phyloP scores from a whole-genome alignment of 257 asterid genomes.

The Lavandula angustifolia region DNA sequence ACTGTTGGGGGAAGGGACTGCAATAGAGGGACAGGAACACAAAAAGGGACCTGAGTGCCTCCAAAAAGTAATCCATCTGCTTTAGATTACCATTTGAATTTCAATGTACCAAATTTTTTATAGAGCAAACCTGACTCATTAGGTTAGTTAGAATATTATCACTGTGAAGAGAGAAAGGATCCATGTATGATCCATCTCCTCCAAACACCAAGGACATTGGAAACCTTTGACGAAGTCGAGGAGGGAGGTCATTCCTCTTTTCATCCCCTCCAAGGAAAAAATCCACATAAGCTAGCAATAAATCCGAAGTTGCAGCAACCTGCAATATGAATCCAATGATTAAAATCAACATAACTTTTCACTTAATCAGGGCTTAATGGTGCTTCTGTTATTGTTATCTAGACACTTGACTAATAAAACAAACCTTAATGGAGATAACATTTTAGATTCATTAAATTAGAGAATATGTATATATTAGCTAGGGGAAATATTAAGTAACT shows the following conservation, averaged over 20 bases:
- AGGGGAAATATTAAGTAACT: background rate
- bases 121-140: conserved; percentile 75
- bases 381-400: conserved; percentile 4
- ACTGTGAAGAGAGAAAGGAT: conserved; percentile 78
- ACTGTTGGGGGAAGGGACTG: conserved; percentile 88
- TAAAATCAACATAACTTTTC: conserved; percentile 22
- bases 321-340: conserved; percentile 32
- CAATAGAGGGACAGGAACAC: conserved; percentile 32
- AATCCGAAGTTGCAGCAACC: conserved; percentile 91
- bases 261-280: conserved; percentile 97
- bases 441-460: background rate
- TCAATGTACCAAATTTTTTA: conserved; percentile 19
- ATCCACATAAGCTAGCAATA: conserved; percentile 83
- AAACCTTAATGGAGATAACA: background rate
- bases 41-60: conserved; percentile 23
- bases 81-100: conserved; percentile 18
- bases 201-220: conserved; percentile 80
- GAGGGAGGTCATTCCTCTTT: conserved; percentile 83
- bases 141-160: conserved; percentile 74
- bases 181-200: conserved; percentile 94
- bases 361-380: conserved; percentile 11
- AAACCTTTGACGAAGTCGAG: conserved; percentile 74
- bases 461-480: background rate
- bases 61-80: conserved; percentile 22
- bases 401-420: background rate